phyloP scores from a whole-genome alignment of 768 basidiomycete species.

The Boletus bicolor region DNA sequence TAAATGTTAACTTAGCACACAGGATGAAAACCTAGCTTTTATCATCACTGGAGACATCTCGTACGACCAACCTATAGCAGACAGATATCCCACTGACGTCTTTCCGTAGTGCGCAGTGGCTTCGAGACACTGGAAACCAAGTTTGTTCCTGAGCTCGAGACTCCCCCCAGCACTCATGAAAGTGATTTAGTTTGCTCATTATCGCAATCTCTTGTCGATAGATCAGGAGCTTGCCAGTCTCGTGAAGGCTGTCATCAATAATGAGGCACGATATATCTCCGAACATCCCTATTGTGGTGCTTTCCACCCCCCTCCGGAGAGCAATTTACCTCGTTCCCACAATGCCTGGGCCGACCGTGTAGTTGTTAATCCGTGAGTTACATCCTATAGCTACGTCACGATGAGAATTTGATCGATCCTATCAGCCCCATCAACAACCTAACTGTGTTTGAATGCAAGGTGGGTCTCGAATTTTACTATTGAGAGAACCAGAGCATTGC shows the following conservation, averaged over 20 bases:
- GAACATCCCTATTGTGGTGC: slow-evolving; percentile 77
- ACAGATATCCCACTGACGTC: slow-evolving; percentile 4
- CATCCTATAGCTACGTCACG: not conserved
- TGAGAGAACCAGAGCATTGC: not conserved
- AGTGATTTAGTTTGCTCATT: slow-evolving; percentile 60
- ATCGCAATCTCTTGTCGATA: slow-evolving; percentile 52
- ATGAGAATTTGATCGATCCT: not conserved
- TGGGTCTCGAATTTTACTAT: slow-evolving; percentile 19
- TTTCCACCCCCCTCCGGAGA: slow-evolving; percentile 79
- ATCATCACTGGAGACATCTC: slow-evolving; percentile 82
- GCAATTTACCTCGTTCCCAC: slow-evolving; percentile 56
- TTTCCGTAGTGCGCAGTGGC: slow-evolving; percentile 67
- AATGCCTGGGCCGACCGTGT: slow-evolving; percentile 72
- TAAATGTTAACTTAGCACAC: slow-evolving; percentile 5
- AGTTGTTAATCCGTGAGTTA: slow-evolving; percentile 66
- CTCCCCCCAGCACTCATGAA: not conserved
- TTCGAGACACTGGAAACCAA: slow-evolving; percentile 80
- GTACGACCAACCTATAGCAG: slow-evolving; percentile 39
- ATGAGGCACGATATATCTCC: slow-evolving; percentile 69
- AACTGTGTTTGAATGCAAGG: slow-evolving; percentile 83
- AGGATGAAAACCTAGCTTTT: slow-evolving; percentile 72
- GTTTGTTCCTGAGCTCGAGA: slow-evolving; percentile 31
- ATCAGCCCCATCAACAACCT: slow-evolving; percentile 61
- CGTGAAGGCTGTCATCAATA: slow-evolving; percentile 81
- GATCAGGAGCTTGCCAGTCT: slow-evolving; percentile 61